Percentiles rank a stretch among this genome's conserved stretches.
phyloP scores from a whole-genome alignment of 257 asterid species.

The Solanum neorickii region DNA sequence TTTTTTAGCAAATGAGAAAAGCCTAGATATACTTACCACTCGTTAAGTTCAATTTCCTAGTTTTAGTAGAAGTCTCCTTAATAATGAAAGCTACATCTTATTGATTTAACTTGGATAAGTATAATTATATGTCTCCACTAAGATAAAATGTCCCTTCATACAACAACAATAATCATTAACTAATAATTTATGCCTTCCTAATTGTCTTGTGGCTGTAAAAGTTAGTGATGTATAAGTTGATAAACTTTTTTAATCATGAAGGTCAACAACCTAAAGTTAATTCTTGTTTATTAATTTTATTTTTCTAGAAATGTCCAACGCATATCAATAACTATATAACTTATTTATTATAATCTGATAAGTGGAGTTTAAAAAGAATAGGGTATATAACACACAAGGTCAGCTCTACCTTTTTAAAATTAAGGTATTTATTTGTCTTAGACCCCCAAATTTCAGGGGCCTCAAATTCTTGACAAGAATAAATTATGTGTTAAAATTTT shows the following conservation, averaged over 20 bases:
- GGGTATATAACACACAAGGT: accelerated
- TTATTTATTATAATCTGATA: neutral
- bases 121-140: neutral
- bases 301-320: neutral
- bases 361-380: neutral
- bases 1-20: neutral
- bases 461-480: too few species aligned
- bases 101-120: neutral
- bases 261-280: neutral
- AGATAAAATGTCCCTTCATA: neutral
- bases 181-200: neutral
- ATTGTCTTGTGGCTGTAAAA: neutral
- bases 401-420: accelerated
- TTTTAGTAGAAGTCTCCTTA: neutral
- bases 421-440: too few species aligned
- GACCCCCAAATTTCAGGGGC: too few species aligned
- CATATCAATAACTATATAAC: neutral
- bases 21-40: neutral
- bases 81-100: neutral
- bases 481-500: too few species aligned
- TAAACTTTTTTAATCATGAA: neutral
- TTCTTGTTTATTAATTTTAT: neutral
- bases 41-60: neutral
- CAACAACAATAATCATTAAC: neutral
- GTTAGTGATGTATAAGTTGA: neutral